These are phyloP conservation scores for Phytophthora vignae DNA, from an alignment of 352 stramenopile genomes.

Conservation along the genomic window DNA sequence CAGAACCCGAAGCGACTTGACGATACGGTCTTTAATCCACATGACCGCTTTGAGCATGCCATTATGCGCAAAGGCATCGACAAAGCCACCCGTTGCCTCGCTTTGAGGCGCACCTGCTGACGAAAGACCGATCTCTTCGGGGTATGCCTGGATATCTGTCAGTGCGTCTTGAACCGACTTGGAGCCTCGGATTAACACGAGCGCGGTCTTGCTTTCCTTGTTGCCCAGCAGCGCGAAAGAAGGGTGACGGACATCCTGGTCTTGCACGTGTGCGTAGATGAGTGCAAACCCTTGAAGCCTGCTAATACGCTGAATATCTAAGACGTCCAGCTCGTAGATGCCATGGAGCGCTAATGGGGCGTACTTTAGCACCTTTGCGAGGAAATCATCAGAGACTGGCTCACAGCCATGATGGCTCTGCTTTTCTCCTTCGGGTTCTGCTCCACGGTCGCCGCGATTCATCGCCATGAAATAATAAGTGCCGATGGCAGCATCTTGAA, in stretches of 20 bases:
- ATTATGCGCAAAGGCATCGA: slow-evolving; percentile 89
- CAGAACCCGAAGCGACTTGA: slow-evolving; percentile 75
- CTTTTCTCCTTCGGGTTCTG: slow-evolving; percentile 69
- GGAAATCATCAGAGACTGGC: slow-evolving; percentile 71
- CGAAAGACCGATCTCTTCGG: slow-evolving; percentile 72
- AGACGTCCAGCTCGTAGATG: slow-evolving; percentile 86
- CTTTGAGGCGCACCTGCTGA: slow-evolving; percentile 45
- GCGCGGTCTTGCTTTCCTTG: slow-evolving; percentile 80
- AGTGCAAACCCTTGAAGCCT: slow-evolving; percentile 80
- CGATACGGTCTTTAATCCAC: slow-evolving; percentile 89
- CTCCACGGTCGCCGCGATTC: slow-evolving; percentile 84
- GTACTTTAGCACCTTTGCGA: slow-evolving; percentile 78
- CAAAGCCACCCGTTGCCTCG: slow-evolving; percentile 72
- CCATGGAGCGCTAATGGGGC: slow-evolving; percentile 81
- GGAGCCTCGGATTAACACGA: slow-evolving; percentile 84
- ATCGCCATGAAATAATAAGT: slow-evolving; percentile 92
- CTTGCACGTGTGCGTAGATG: slow-evolving; percentile 86
- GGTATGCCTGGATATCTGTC: slow-evolving; percentile 86
- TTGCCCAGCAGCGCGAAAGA: slow-evolving; percentile 84
- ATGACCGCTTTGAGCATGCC: slow-evolving; percentile 88
- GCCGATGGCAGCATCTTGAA: slow-evolving; percentile 87
- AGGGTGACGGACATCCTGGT: slow-evolving; percentile 80
- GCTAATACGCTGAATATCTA: slow-evolving; percentile 88
- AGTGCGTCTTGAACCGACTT: slow-evolving; percentile 89
- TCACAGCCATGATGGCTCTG: slow-evolving; percentile 54